phyloP scores from a whole-genome alignment of 1,284 basidiomycete species.

The Irpex sp. region DNA sequence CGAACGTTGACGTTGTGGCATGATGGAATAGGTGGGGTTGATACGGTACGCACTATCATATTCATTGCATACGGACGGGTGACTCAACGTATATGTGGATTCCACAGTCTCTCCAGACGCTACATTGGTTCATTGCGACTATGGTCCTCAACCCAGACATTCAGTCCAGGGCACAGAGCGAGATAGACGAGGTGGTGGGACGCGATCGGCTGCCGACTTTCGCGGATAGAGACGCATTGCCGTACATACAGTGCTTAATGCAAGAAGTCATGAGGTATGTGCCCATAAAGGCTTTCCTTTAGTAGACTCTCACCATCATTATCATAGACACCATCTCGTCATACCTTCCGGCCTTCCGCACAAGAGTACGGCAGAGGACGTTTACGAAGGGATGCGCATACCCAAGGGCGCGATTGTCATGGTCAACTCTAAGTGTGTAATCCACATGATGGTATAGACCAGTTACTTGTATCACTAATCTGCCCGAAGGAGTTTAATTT shows the following conservation, averaged over 20 bases:
- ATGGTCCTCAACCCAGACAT: conserved; percentile 13
- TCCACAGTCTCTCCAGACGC: conserved; percentile 1
- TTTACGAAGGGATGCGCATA: conserved; percentile 6
- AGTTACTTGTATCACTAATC: too few species aligned
- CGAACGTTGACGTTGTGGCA: neutral
- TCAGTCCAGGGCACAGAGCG: conserved; percentile 8
- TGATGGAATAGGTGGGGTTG: neutral
- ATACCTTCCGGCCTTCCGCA: neutral
- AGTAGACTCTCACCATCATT: neutral
- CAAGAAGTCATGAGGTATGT: conserved; percentile 10
- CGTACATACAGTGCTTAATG: conserved; percentile 12
- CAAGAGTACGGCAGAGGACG: neutral
- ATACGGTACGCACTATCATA: neutral
- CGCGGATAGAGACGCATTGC: conserved; percentile 11
- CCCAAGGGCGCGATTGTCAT: conserved; percentile 6
- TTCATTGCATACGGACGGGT: neutral
- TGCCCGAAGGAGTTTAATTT: conserved; percentile 1
- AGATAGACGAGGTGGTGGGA: conserved; percentile 13
- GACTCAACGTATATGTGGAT: too few species aligned
- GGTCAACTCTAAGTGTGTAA: conserved; percentile 4
- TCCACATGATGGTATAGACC: neutral
- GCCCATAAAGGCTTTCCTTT: neutral
- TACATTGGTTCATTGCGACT: conserved; percentile 8
- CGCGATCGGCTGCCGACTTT: conserved; percentile 11
- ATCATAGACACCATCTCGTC: conserved; percentile 2